Conservation (phyloP, 164 flowering plant genomes). For the Tetracentron sinense region DNA sequence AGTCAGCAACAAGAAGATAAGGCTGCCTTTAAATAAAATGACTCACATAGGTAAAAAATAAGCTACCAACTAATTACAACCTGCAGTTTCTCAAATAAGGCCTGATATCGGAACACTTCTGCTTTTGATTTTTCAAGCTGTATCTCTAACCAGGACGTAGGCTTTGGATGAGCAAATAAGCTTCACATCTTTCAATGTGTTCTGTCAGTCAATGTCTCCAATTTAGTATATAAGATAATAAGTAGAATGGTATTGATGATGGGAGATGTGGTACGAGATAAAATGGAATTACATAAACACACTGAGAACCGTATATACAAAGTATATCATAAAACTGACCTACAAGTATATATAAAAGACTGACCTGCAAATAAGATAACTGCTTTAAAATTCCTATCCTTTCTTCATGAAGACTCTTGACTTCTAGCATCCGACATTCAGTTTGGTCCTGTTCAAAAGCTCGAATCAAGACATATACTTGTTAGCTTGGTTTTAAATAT, state of each 20-base stretch:
- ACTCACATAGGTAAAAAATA: conserved; percentile 22
- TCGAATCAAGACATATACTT: conserved; percentile 11
- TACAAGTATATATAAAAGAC: no score
- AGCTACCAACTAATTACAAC: conserved; percentile 69
- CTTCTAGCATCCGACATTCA: conserved; percentile 47
- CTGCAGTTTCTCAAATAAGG: conserved; percentile 78
- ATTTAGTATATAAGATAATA: background rate
- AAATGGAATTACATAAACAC: no score
- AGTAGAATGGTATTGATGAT: background rate
- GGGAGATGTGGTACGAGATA: background rate
- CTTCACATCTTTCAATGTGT: conserved; percentile 62
- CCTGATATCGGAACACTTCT: conserved; percentile 56
- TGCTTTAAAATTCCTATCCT: conserved; percentile 53
- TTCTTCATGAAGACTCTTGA: conserved; percentile 67
- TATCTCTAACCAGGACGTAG: conserved; percentile 45
- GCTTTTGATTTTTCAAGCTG: conserved; percentile 76
- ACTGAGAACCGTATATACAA: no score
- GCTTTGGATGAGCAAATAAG: conserved; percentile 56
- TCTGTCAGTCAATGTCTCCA: conserved; percentile 44
- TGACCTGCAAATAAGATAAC: conserved; percentile 64
- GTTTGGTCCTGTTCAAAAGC: conserved; percentile 52
- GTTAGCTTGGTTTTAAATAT: conserved; percentile 6
- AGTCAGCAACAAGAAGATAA: conserved; percentile 18
- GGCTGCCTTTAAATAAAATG: conserved; percentile 7
- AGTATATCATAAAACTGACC: no score